A percentile compares a stretch with the other conserved stretches of the same genome.
These are phyloP conservation scores for Aspergillus pseudoviridinutans DNA, from an alignment of 2,329 filamentous ascomycete genomes.

Conservation along the genomic window DNA sequence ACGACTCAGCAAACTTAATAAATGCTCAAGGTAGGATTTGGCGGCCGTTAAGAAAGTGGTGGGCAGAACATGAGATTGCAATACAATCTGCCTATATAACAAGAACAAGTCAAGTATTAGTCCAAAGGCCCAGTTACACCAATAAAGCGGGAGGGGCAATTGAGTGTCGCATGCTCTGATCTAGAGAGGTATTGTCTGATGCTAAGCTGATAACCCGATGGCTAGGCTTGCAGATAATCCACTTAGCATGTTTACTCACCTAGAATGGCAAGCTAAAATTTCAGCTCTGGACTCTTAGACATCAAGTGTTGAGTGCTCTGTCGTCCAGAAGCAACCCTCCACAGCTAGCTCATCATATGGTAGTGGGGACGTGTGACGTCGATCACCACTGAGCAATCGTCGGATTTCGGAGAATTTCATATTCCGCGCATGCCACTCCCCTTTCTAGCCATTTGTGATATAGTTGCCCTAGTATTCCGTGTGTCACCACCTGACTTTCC, in stretches of 20 bases:
- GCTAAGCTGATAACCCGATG: slow-evolving; percentile 5
- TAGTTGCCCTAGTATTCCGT: background rate
- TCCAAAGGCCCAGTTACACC: background rate
- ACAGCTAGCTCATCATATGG: background rate
- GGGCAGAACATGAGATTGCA: background rate
- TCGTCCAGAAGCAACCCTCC: background rate
- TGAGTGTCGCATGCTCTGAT: background rate
- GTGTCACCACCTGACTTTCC: background rate
- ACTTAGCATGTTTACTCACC: background rate
- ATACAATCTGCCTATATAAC: background rate
- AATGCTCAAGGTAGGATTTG: background rate
- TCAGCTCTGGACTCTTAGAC: background rate
- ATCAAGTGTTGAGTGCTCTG: background rate
- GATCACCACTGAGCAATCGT: background rate
- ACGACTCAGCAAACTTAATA: background rate
- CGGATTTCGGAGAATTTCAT: slow-evolving; percentile 6
- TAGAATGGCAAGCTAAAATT: background rate
- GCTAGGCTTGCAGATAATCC: background rate
- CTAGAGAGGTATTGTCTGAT: background rate
- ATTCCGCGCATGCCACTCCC: background rate
- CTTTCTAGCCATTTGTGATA: slow-evolving; percentile 5
- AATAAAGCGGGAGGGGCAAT: background rate
- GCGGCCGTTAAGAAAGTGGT: background rate
- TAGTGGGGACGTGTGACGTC: background rate
- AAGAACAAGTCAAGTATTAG: background rate